Conservation (phyloP, 2,329 filamentous ascomycete species). For the Claviceps spartinae region DNA sequence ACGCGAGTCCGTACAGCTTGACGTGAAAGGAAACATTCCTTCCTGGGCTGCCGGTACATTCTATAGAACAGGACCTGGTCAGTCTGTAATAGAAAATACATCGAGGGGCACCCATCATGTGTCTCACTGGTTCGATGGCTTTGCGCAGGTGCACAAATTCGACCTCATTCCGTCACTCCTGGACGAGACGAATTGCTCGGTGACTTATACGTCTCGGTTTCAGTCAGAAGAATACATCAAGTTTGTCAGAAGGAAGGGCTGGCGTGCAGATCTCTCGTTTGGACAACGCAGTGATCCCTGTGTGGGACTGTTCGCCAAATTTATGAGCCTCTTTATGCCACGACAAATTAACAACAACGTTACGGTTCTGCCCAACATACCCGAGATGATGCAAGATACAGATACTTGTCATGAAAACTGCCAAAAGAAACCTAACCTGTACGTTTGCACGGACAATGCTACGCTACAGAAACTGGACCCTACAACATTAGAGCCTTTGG, state of each 20-base stretch:
- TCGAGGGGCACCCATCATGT: conserved; percentile 45
- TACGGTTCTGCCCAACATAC: conserved; percentile 50
- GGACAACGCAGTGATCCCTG: conserved; percentile 63
- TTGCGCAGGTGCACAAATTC: conserved; percentile 59
- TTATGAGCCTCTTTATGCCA: conserved; percentile 45
- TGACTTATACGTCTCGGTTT: conserved; percentile 58
- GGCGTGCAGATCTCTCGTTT: conserved; percentile 46
- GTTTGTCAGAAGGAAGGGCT: conserved; percentile 45
- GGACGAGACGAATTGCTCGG: conserved; percentile 18
- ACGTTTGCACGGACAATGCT: conserved; percentile 27
- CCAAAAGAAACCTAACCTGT: conserved; percentile 16
- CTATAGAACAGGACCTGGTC: conserved; percentile 62
- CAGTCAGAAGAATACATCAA: conserved; percentile 52
- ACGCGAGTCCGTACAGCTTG: conserved; percentile 47
- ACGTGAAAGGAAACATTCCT: conserved; percentile 54
- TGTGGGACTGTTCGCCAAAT: conserved; percentile 56
- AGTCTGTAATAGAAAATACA: conserved; percentile 44
- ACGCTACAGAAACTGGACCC: conserved; percentile 54
- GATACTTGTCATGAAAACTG: conserved; percentile 15
- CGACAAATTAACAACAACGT: conserved; percentile 44
- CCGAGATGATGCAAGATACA: conserved; percentile 29
- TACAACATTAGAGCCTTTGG: conserved; percentile 58
- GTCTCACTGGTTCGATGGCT: conserved; percentile 73
- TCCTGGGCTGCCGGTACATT: conserved; percentile 56
- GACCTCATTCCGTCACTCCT: conserved; percentile 40